A percentile compares a stretch with the other conserved stretches of the same genome.
Conservation (phyloP, 2,329 filamentous ascomycete species). For the Colletotrichum filicis region DNA sequence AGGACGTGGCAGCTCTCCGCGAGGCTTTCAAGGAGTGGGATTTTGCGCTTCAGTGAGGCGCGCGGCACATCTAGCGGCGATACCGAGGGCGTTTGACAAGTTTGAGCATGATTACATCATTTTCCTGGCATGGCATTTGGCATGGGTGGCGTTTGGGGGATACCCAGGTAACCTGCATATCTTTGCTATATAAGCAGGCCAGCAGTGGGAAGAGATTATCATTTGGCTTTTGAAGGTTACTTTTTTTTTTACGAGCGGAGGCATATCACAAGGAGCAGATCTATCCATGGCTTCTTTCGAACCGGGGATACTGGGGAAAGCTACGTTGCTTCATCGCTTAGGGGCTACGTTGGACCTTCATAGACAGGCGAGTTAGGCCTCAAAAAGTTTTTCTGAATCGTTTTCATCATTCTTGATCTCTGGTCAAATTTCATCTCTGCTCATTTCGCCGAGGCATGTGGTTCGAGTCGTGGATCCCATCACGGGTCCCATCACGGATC, state of each 20-base stretch:
- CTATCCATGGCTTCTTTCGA: background rate
- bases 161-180: constrained; percentile 31
- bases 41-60: constrained; percentile 66
- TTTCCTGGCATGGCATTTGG: constrained; percentile 20
- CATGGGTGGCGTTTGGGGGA: constrained; percentile 31
- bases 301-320: background rate
- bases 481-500: background rate
- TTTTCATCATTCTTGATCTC: background rate
- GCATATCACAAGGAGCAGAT: background rate
- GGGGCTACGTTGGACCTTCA: background rate
- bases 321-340: background rate
- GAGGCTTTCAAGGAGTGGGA: constrained; percentile 87
- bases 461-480: background rate
- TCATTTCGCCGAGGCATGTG: background rate
- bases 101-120: background rate
- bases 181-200: constrained; percentile 3
- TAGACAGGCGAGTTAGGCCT: background rate
- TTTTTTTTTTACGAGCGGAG: background rate
- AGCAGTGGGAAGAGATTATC: background rate
- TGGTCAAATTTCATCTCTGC: background rate
- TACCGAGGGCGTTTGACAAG: background rate
- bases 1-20: constrained; percentile 83
- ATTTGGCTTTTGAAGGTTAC: background rate
- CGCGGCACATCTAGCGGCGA: too few relatives aligned
- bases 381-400: background rate